Conservation (phyloP, 2,329 filamentous ascomycete species). For the Fusarium buxicola region DNA sequence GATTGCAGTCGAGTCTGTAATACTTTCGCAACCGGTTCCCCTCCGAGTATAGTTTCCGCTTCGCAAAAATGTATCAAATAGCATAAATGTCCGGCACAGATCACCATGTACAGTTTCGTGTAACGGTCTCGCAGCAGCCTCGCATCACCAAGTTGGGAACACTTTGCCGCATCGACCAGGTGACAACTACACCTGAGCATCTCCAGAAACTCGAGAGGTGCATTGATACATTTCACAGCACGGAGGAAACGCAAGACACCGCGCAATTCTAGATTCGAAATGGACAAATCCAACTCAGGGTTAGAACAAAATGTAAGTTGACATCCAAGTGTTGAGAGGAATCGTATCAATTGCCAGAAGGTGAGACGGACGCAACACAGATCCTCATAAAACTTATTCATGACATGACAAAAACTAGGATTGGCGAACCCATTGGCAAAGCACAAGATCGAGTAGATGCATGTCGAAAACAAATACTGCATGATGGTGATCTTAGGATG, state of each 20-base stretch:
- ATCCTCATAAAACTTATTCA: slow-evolving; percentile 6
- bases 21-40: neutral
- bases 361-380: no score
- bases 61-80: slow-evolving; percentile 8
- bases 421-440: slow-evolving; percentile 1
- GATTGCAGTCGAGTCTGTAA: neutral
- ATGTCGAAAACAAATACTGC: slow-evolving; percentile 2
- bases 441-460: slow-evolving; percentile 4
- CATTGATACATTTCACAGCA: slow-evolving; percentile 2
- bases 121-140: neutral
- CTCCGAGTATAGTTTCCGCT: no score
- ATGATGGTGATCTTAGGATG: slow-evolving; percentile 21
- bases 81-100: neutral
- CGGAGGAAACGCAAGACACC: neutral
- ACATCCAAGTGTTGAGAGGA: neutral
- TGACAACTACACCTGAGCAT: slow-evolving; percentile 7
- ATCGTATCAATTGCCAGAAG: no score
- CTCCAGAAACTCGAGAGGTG: neutral
- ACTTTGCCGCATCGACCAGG: neutral
- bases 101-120: slow-evolving; percentile 1
- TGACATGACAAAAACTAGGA: slow-evolving; percentile 5
- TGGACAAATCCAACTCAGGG: no score
- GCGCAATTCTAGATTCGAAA: no score
- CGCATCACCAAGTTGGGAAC: slow-evolving; percentile 7
- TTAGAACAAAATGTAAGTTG: neutral